These are phyloP conservation scores for Conidiobolus coronatus DNA, from an alignment of 371 early-diverging fungal genomes.

Conservation along the genomic window DNA sequence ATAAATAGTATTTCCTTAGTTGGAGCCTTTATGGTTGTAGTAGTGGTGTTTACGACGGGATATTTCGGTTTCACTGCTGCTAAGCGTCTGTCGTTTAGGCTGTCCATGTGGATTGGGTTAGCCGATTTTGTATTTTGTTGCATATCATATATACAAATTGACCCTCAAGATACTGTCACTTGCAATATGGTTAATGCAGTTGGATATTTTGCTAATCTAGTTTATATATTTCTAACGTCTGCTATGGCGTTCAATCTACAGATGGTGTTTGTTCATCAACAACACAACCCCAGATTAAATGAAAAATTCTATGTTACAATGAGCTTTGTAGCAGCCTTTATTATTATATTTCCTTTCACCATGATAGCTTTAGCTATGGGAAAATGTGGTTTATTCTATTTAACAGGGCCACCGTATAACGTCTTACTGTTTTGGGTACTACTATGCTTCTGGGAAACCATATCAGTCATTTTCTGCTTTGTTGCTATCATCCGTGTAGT, in stretches of 20 bases:
- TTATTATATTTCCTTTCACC: conserved; percentile 4
- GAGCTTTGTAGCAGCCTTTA: conserved; percentile 2
- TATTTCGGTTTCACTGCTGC: conserved; percentile 1
- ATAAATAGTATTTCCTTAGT: conserved; percentile 1
- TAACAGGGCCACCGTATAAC: conserved; percentile 1
- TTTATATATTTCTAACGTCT: conserved; percentile 2
- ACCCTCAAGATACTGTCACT: background rate
- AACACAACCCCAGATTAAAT: conserved; percentile 4
- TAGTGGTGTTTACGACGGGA: background rate
- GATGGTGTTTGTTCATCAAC: conserved; percentile 5
- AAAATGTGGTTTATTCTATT: background rate
- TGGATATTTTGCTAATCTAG: conserved; percentile 2
- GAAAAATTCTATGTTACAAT: conserved; percentile 3
- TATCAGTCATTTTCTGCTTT: background rate
- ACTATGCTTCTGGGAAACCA: conserved; percentile 1
- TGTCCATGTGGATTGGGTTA: too few species aligned
- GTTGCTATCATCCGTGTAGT: conserved; percentile 3
- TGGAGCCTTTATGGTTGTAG: conserved; percentile 3
- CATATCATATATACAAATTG: background rate
- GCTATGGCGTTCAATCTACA: conserved; percentile 5
- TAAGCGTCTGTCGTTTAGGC: background rate
- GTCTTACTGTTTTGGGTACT: conserved; percentile 1
- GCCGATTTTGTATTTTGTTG: conserved; percentile 3
- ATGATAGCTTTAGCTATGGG: conserved; percentile 4
- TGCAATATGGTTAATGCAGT: conserved; percentile 3